Percentiles rank a stretch among this genome's conserved stretches.
These are phyloP conservation scores for Theileria luwenshuni DNA, from an alignment of 169 alveolate species.

Conservation along the genomic window DNA sequence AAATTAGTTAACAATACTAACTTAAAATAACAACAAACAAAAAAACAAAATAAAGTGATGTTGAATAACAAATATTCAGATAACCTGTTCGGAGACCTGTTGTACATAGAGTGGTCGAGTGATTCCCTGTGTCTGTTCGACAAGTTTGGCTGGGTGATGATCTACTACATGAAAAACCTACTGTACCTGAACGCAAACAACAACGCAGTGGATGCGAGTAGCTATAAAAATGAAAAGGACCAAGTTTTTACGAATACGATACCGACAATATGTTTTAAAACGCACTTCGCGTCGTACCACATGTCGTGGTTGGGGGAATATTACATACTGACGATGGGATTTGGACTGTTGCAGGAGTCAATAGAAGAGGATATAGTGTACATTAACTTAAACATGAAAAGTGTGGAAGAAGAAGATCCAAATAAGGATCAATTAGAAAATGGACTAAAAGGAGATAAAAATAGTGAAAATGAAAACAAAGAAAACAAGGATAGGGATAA, in stretches of 20 bases:
- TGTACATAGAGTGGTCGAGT: conserved; percentile 47
- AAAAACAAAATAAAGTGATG: conserved; percentile 16
- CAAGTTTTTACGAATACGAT: conserved; percentile 4
- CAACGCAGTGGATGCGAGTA: background rate
- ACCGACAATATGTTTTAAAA: conserved; percentile 48
- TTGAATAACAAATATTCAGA: conserved; percentile 41
- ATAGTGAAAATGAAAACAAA: background rate
- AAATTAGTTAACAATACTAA: no score
- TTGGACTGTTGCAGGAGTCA: conserved; percentile 34
- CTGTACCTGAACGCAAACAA: conserved; percentile 20
- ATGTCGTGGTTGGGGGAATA: conserved; percentile 53
- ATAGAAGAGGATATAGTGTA: conserved; percentile 14
- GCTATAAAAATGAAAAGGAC: background rate
- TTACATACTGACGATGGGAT: conserved; percentile 45
- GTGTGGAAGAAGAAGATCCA: background rate
- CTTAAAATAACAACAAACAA: conserved; percentile 16
- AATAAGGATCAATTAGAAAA: background rate
- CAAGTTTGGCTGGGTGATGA: conserved; percentile 52
- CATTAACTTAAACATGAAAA: background rate
- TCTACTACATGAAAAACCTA: conserved; percentile 49
- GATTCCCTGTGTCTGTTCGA: conserved; percentile 53
- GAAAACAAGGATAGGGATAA: background rate
- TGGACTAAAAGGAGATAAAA: background rate
- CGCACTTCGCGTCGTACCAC: conserved; percentile 37
- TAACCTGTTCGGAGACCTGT: conserved; percentile 53